Conservation (phyloP, 768 basidiomycete species). For the Suillus spraguei region DNA sequence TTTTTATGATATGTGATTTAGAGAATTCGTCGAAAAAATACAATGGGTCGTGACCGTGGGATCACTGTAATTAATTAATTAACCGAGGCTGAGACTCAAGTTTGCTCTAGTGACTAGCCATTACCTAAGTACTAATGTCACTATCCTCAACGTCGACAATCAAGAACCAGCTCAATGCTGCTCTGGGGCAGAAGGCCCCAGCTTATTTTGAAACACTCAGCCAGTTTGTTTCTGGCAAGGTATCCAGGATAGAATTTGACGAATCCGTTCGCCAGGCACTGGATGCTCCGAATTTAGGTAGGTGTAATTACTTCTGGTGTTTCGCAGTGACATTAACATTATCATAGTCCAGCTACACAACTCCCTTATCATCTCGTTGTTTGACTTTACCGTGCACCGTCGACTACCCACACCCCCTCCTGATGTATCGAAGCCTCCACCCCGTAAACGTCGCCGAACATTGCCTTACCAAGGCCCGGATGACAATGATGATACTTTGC, state of each 20-base stretch:
- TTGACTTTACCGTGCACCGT: constrained; percentile 76
- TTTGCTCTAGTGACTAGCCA: background rate
- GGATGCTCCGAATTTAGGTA: constrained; percentile 57
- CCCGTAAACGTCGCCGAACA: constrained; percentile 68
- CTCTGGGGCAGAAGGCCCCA: constrained; percentile 61
- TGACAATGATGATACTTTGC: constrained; percentile 55
- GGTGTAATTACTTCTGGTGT: constrained; percentile 13
- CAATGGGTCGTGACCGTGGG: too few species aligned
- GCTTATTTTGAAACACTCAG: constrained; percentile 67
- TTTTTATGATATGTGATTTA: too few species aligned
- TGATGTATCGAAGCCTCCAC: constrained; percentile 59
- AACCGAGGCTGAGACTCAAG: background rate
- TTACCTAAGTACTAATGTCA: constrained; percentile 50
- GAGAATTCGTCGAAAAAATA: too few species aligned
- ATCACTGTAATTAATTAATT: too few species aligned
- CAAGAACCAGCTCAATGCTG: constrained; percentile 64
- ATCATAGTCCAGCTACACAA: constrained; percentile 78
- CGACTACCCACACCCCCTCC: constrained; percentile 67
- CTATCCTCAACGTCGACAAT: constrained; percentile 74
- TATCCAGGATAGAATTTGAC: constrained; percentile 78
- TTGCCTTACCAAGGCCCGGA: constrained; percentile 74
- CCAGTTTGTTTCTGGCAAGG: constrained; percentile 65
- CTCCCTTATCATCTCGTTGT: constrained; percentile 79
- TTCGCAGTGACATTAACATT: constrained; percentile 15
- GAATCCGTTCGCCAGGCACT: constrained; percentile 64